phyloP scores from a whole-genome alignment of 768 basidiomycete genomes.

The Rhodotorula diobovata region DNA sequence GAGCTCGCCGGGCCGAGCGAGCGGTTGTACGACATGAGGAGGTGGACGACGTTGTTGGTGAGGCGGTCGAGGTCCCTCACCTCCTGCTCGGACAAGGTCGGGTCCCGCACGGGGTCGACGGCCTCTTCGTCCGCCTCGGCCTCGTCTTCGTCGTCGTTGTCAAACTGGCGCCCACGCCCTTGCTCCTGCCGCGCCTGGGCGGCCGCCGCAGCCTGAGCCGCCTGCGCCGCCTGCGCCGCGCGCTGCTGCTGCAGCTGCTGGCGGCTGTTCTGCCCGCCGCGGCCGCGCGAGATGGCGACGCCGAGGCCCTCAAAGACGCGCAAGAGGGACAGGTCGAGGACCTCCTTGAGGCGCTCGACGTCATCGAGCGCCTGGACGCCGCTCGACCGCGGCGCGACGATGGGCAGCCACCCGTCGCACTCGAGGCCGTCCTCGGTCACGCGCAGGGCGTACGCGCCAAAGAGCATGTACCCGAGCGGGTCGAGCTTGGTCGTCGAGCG shows the following conservation, averaged over 20 bases:
- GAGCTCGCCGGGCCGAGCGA: conserved; percentile 22
- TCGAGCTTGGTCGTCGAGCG: conserved; percentile 70
- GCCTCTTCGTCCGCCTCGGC: conserved; percentile 36
- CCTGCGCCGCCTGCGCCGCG: background rate
- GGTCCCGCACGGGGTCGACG: conserved; percentile 23
- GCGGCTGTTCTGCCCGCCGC: background rate
- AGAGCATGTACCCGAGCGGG: conserved; percentile 81
- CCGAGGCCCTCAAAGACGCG: conserved; percentile 81
- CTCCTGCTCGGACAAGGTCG: conserved; percentile 31
- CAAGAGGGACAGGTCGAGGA: conserved; percentile 77
- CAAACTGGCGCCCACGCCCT: conserved; percentile 26
- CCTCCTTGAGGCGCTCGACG: conserved; percentile 69
- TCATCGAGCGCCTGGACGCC: conserved; percentile 71
- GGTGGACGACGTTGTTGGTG: conserved; percentile 33
- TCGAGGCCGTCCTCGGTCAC: conserved; percentile 68
- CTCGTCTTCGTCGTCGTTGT: conserved; percentile 38
- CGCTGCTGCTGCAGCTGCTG: background rate
- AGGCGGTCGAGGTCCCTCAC: conserved; percentile 37
- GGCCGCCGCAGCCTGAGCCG: too few species aligned
- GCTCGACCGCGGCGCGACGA: conserved; percentile 54
- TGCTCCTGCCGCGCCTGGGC: background rate
- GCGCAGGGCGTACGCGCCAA: conserved; percentile 75
- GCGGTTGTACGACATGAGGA: conserved; percentile 32
- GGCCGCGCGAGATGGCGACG: conserved; percentile 17
- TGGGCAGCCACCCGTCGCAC: conserved; percentile 86